Evolutionary conservation across 768 basidiomycete species (phyloP).

Genomic region (Hericium rajendrae): DNA sequence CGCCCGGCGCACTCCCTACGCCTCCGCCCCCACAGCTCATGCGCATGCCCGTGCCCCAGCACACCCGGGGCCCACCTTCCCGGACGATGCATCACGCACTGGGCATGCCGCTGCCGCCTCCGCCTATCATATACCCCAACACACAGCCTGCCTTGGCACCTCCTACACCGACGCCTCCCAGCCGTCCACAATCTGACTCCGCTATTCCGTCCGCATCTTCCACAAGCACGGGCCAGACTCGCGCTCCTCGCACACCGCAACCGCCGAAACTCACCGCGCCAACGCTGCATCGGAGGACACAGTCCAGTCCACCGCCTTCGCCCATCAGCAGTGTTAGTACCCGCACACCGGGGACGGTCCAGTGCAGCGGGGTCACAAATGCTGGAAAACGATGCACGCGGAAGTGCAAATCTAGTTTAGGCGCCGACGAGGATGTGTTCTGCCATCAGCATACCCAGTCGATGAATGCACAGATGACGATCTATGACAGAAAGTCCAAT

Average conservation of each 20-base stretch:
- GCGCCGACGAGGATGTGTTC: conserved; percentile 32
- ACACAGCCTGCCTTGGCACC: conserved; percentile 9
- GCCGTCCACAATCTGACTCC: conserved; percentile 10
- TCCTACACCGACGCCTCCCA: conserved; percentile 12
- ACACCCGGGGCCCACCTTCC: conserved; percentile 14
- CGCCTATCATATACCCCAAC: not conserved
- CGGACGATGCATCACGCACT: conserved; percentile 29
- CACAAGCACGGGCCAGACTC: not conserved
- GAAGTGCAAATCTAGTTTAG: conserved; percentile 35
- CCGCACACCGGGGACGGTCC: conserved; percentile 19
- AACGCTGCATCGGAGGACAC: conserved; percentile 1
- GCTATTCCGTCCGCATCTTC: too few species aligned
- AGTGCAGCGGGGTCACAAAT: conserved; percentile 60
- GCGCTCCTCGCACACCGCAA: not conserved
- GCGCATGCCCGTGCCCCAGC: conserved; percentile 27
- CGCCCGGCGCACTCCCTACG: not conserved
- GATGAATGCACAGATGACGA: conserved; percentile 43
- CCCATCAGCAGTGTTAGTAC: conserved; percentile 9
- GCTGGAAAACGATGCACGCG: conserved; percentile 47
- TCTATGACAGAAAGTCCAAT: conserved; percentile 40
- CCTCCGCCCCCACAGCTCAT: not conserved
- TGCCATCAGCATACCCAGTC: conserved; percentile 59
- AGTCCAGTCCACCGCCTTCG: conserved; percentile 13
- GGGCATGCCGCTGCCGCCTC: not conserved
- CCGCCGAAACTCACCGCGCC: not conserved